A percentile compares a stretch with the other conserved stretches of the same genome.
Evolutionary conservation across 1,139 yeast genomes (phyloP).

Genomic region (Geotrichum armillariae): DNA sequence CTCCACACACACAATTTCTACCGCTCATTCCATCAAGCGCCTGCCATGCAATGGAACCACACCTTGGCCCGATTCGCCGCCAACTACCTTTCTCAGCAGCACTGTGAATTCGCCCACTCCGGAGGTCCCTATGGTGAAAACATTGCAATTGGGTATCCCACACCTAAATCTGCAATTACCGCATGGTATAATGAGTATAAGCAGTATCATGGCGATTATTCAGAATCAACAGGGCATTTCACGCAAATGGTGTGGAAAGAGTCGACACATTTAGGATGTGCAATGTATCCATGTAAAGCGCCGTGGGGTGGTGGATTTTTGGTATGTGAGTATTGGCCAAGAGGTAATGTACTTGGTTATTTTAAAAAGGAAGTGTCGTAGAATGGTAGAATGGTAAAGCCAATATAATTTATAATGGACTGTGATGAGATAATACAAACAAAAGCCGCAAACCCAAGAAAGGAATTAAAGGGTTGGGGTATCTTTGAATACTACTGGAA

Average conservation of each 20-base stretch:
- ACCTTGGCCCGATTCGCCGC: conserved; percentile 70
- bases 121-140: conserved; percentile 86
- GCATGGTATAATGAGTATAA: conserved; percentile 79
- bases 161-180: conserved; percentile 59
- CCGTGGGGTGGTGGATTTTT: conserved; percentile 35
- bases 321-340: conserved; percentile 44
- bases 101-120: conserved; percentile 76
- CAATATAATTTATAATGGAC: too few species aligned
- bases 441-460: too few species aligned
- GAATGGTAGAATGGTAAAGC: too few species aligned
- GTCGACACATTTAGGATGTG: conserved; percentile 74
- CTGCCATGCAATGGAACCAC: conserved; percentile 61
- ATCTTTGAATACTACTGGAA: too few species aligned
- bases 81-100: conserved; percentile 57
- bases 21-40: conserved; percentile 67
- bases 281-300: conserved; percentile 46
- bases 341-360: conserved; percentile 45
- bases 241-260: conserved; percentile 84
- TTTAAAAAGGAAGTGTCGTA: conserved; percentile 50
- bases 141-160: conserved; percentile 70
- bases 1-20: conserved; percentile 65
- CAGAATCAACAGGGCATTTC: conserved; percentile 64
- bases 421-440: too few species aligned
- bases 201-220: conserved; percentile 48
- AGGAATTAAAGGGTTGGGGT: too few species aligned